phyloP scores from a whole-genome alignment of 352 stramenopile species.

The Pythium chondricola region DNA sequence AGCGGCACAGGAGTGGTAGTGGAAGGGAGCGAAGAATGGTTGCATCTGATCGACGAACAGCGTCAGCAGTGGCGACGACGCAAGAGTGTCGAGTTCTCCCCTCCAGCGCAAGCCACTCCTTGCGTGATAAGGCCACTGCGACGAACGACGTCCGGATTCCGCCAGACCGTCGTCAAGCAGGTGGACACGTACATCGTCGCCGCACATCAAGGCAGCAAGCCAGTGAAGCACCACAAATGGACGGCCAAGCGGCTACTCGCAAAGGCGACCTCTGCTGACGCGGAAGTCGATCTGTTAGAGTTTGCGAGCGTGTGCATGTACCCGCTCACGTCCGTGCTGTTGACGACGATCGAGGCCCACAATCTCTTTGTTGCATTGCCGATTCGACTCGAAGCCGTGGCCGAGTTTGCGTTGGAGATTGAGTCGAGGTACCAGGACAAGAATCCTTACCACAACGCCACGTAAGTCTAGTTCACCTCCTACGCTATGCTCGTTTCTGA shows the following conservation, averaged over 20 bases:
- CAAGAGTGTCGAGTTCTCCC: conserved; percentile 19
- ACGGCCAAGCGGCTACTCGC: conserved; percentile 33
- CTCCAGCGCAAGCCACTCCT: not conserved
- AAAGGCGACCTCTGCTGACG: conserved; percentile 22
- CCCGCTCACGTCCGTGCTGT: conserved; percentile 53
- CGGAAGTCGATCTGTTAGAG: conserved; percentile 45
- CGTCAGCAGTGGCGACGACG: conserved; percentile 29
- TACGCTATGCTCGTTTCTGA: not conserved
- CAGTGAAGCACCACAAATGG: conserved; percentile 23
- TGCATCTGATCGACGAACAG: conserved; percentile 49
- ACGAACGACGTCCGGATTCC: conserved; percentile 41
- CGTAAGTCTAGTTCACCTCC: too few relatives aligned
- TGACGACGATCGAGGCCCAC: conserved; percentile 64
- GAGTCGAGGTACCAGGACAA: conserved; percentile 58
- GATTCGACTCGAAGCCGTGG: conserved; percentile 39
- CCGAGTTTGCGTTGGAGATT: conserved; percentile 60
- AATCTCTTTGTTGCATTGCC: conserved; percentile 48
- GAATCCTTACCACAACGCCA: conserved; percentile 76
- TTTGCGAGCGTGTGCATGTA: conserved; percentile 38
- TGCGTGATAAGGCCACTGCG: conserved; percentile 29
- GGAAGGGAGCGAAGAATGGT: conserved; percentile 31
- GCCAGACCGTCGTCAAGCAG: conserved; percentile 44
- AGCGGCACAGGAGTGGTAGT: conserved; percentile 8
- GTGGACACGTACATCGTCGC: conserved; percentile 33
- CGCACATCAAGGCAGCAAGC: not conserved